These are phyloP conservation scores for Ephemerocybe angulata DNA, from an alignment of 768 basidiomycete species.

Conservation along the genomic window DNA sequence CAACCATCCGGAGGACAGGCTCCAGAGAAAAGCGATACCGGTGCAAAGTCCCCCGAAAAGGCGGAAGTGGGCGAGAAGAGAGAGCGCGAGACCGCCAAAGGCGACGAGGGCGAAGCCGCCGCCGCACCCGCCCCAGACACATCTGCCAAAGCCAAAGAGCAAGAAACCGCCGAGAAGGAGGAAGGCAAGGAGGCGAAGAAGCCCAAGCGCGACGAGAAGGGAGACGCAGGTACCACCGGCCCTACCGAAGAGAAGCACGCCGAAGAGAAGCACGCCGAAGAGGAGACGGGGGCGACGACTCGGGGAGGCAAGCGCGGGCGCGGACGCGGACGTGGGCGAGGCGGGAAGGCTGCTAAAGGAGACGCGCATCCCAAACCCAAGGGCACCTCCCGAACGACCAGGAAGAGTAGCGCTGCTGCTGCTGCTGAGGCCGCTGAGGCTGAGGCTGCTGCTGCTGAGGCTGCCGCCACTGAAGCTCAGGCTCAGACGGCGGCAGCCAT, in stretches of 20 bases:
- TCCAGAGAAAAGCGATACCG: no score
- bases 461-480: background rate
- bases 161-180: conserved; percentile 16
- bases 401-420: background rate
- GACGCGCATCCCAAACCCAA: background rate
- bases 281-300: background rate
- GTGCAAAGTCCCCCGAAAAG: conserved; percentile 10
- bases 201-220: conserved; percentile 14
- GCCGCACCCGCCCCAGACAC: conserved; percentile 3
- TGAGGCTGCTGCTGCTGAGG: background rate
- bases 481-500: background rate
- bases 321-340: background rate
- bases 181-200: conserved; percentile 22
- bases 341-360: background rate
- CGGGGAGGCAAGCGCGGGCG: conserved; percentile 8
- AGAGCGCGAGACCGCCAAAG: conserved; percentile 15
- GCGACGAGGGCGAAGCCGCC: background rate
- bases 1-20: no score
- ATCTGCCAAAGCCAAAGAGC: conserved; percentile 6
- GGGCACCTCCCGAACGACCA: background rate
- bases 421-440: background rate
- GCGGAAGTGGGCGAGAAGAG: conserved; percentile 21
- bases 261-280: conserved; percentile 7
- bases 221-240: conserved; percentile 2
- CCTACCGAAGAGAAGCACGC: conserved; percentile 5